A percentile compares a stretch with the other conserved stretches of the same genome.
phyloP scores from a whole-genome alignment of 257 asterid genomes.

The Solanum chiquidenum region DNA sequence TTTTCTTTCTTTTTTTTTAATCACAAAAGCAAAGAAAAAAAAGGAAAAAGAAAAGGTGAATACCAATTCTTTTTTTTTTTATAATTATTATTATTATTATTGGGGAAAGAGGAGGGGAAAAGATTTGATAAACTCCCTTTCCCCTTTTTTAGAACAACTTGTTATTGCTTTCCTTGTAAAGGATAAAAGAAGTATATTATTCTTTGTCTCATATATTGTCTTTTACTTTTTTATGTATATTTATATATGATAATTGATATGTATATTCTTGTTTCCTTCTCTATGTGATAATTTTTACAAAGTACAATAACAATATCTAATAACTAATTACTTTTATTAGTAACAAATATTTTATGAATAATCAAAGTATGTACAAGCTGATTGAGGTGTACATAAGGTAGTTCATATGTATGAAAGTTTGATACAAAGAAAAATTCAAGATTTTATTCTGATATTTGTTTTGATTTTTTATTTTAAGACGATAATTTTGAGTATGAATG shows the following conservation, averaged over 20 bases:
- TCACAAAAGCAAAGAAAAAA: not conserved
- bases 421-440: too few relatives aligned
- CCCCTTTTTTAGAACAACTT: constrained; percentile 6
- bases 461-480: not conserved
- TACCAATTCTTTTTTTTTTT: constrained; percentile 8
- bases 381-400: not conserved
- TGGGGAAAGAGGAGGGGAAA: constrained; percentile 19
- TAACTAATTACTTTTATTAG: not conserved
- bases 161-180: constrained; percentile 18
- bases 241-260: not conserved
- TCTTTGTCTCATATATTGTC: not conserved
- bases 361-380: accelerated
- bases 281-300: not conserved
- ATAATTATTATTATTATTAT: not conserved
- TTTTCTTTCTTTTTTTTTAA: not conserved
- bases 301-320: not conserved
- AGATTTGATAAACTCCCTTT: constrained; percentile 5
- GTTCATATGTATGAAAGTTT: too few relatives aligned
- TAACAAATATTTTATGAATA: not conserved
- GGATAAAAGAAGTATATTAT: constrained; percentile 4
- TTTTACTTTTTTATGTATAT: not conserved
- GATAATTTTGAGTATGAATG: not conserved
- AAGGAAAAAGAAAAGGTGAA: constrained; percentile 5
- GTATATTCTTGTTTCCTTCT: not conserved
- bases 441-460: too few relatives aligned